Percentiles rank a stretch among this genome's conserved stretches.
Conservation (phyloP, 1,139 yeast species). For the Hyphopichia burtonii region DNA sequence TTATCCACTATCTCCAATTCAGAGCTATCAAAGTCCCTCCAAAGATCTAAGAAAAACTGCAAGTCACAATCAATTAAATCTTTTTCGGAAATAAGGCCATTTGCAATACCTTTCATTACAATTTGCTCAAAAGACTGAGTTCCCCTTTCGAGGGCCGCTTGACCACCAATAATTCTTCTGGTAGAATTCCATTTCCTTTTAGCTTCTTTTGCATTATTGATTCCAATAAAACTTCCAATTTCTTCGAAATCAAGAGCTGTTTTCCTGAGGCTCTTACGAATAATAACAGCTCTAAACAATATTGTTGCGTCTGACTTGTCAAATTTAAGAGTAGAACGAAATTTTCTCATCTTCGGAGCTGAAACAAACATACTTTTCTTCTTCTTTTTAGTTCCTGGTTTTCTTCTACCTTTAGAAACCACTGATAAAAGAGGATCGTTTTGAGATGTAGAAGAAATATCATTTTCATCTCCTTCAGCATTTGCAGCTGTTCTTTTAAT, state of each 20-base stretch:
- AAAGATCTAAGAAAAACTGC: conserved; percentile 48
- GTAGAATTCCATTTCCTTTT: conserved; percentile 63
- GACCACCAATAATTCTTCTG: conserved; percentile 56
- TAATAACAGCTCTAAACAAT: conserved; percentile 58
- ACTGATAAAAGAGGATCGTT: conserved; percentile 7
- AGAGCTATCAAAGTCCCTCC: conserved; percentile 53
- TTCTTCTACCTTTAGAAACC: conserved; percentile 7
- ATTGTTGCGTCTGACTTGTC: conserved; percentile 47
- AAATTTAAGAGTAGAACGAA: conserved; percentile 26
- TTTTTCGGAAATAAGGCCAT: conserved; percentile 41
- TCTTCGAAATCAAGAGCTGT: conserved; percentile 56
- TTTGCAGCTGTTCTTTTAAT: too few relatives aligned
- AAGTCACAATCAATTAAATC: conserved; percentile 52
- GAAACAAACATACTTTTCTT: conserved; percentile 5
- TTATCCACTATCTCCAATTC: conserved; percentile 29
- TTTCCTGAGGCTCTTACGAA: conserved; percentile 54
- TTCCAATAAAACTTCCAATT: conserved; percentile 48
- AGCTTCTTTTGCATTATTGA: conserved; percentile 35
- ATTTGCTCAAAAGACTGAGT: conserved; percentile 59
- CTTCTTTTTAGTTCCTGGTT: conserved; percentile 8
- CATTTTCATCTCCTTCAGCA: too few relatives aligned
- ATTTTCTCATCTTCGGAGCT: conserved; percentile 8
- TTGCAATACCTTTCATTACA: conserved; percentile 51
- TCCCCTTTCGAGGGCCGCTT: conserved; percentile 49
- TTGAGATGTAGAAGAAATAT: background rate